Conservation (phyloP, 1,284 basidiomycete genomes). For the Fomitopsis pinicola region DNA sequence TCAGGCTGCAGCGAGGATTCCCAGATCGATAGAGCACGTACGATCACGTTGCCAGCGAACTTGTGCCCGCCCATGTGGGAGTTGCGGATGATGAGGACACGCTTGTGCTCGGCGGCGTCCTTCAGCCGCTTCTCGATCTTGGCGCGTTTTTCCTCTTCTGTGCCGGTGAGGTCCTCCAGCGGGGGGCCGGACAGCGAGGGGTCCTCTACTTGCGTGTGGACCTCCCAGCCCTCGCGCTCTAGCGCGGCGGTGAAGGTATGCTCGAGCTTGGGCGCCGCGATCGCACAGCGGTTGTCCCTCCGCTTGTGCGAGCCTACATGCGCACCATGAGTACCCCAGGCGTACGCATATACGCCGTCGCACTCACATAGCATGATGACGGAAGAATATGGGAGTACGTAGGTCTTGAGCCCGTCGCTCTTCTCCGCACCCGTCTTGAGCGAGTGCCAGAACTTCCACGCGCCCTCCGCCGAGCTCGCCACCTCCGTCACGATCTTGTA, state of each 20-base stretch:
- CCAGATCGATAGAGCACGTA: conserved; percentile 34
- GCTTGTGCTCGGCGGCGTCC: conserved; percentile 39
- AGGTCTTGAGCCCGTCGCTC: conserved; percentile 52
- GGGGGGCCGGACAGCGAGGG: conserved; percentile 50
- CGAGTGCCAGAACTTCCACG: conserved; percentile 62
- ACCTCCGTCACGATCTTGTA: conserved; percentile 79
- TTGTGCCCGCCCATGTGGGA: conserved; percentile 92
- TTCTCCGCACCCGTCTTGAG: conserved; percentile 39
- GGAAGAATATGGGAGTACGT: conserved; percentile 73
- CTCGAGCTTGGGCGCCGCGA: conserved; percentile 82
- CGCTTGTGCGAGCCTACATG: conserved; percentile 84
- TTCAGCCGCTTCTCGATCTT: conserved; percentile 48
- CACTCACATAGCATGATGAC: conserved; percentile 78
- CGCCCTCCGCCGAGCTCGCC: conserved; percentile 57
- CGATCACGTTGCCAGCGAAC: conserved; percentile 89
- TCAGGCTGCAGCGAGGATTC: background rate
- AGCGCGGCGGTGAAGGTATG: conserved; percentile 58
- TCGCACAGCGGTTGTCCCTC: conserved; percentile 85
- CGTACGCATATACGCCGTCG: background rate
- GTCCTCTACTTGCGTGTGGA: conserved; percentile 72
- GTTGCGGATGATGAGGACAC: conserved; percentile 76
- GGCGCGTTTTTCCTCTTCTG: conserved; percentile 34
- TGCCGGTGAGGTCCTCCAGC: conserved; percentile 49
- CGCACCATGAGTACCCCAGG: background rate
- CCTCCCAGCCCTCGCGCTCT: conserved; percentile 66